Evolutionary conservation across 208 protist species (phyloP).

Genomic region (Crithidia fasciculata): DNA sequence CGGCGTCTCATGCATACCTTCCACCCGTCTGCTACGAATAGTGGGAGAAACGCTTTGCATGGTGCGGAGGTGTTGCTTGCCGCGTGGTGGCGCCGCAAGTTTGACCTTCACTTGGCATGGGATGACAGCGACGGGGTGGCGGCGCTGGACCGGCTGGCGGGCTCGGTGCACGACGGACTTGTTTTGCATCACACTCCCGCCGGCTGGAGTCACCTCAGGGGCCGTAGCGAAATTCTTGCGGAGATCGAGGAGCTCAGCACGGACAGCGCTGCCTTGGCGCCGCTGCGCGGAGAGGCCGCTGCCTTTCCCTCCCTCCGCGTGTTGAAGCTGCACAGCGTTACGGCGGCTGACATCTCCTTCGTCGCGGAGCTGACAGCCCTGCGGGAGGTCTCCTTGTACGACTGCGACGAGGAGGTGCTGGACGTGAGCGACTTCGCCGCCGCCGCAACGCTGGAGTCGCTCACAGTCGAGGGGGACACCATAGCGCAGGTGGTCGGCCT

Average conservation of each 20-base stretch:
- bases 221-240: background rate
- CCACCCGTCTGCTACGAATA: background rate
- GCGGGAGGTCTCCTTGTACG: background rate
- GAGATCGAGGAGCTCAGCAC: background rate
- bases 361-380: background rate
- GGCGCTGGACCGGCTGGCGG: background rate
- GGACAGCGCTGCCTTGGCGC: background rate
- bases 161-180: background rate
- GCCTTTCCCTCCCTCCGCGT: background rate
- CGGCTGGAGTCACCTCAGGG: background rate
- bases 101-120: background rate
- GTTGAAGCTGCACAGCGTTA: background rate
- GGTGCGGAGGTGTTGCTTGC: background rate
- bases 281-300: background rate
- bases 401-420: background rate
- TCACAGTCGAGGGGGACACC: background rate
- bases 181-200: background rate
- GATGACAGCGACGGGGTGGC: background rate
- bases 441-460: background rate
- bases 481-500: background rate
- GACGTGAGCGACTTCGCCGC: background rate
- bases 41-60: background rate
- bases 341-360: background rate
- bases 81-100: slow-evolving; percentile 8
- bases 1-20: background rate